Evolutionary conservation across 768 basidiomycete genomes (phyloP).

Genomic region (Leccinum uliginosum): DNA sequence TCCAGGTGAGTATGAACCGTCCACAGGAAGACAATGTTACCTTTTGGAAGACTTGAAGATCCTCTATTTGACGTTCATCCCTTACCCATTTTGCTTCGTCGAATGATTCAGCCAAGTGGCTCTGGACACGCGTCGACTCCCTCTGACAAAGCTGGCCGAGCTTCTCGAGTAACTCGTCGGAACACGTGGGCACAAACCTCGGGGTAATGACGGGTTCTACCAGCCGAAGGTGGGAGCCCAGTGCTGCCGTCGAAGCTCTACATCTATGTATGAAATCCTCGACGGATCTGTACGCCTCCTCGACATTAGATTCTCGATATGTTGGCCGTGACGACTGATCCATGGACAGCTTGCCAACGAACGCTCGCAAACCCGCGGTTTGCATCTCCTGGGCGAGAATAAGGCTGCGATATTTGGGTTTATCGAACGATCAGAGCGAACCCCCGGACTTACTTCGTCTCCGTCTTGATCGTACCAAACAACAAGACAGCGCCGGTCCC

Average conservation of each 20-base stretch:
- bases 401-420: slow-evolving; percentile 41
- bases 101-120: slow-evolving; percentile 77
- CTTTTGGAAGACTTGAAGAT: slow-evolving; percentile 71
- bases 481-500: slow-evolving; percentile 77
- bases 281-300: slow-evolving; percentile 47
- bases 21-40: slow-evolving; percentile 32
- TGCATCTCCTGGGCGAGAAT: slow-evolving; percentile 78
- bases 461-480: slow-evolving; percentile 80
- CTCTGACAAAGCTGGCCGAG: slow-evolving; percentile 52
- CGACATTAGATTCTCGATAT: slow-evolving; percentile 61
- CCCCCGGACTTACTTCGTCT: slow-evolving; percentile 63
- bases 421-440: neutral
- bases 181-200: slow-evolving; percentile 87
- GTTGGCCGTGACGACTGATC: slow-evolving; percentile 68
- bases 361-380: slow-evolving; percentile 65
- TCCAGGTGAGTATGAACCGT: slow-evolving; percentile 5
- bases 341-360: slow-evolving; percentile 91
- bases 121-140: slow-evolving; percentile 59
- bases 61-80: slow-evolving; percentile 53
- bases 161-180: slow-evolving; percentile 60
- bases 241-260: slow-evolving; percentile 32
- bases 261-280: slow-evolving; percentile 55
- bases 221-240: slow-evolving; percentile 45
- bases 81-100: slow-evolving; percentile 75
- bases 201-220: slow-evolving; percentile 85